A percentile compares a stretch with the other conserved stretches of the same genome.
phyloP scores from a whole-genome alignment of 148 eudicot species.

The Vaccinium darrowii region DNA sequence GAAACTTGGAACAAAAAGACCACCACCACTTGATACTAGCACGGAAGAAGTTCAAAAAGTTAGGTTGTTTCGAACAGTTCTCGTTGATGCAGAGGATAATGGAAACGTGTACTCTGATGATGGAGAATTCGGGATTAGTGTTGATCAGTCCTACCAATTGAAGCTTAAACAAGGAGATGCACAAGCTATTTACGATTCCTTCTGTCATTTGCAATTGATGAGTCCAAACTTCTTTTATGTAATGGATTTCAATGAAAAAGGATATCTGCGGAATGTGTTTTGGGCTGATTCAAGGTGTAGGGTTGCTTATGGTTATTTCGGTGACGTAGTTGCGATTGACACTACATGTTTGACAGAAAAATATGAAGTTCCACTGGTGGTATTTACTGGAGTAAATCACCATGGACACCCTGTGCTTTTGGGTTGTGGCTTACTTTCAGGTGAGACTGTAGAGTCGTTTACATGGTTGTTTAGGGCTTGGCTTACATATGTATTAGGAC shows the following conservation, averaged over 20 bases:
- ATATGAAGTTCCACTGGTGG: constrained; percentile 37
- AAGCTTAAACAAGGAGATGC: constrained; percentile 35
- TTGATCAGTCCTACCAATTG: constrained; percentile 24
- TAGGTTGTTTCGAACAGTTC: constrained; percentile 35
- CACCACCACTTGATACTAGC: constrained; percentile 15
- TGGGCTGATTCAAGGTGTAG: constrained; percentile 39
- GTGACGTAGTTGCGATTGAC: constrained; percentile 31
- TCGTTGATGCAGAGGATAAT: constrained; percentile 30
- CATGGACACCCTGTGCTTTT: constrained; percentile 34
- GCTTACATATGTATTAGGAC: constrained; percentile 42
- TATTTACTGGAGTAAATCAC: constrained; percentile 34
- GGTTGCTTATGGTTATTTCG: constrained; percentile 33
- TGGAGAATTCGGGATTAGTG: constrained; percentile 20
- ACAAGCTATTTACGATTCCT: constrained; percentile 23
- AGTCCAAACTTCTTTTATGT: constrained; percentile 35
- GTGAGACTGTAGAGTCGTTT: constrained; percentile 26
- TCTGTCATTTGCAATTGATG: constrained; percentile 26
- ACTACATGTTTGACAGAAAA: constrained; percentile 24
- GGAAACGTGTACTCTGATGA: constrained; percentile 20
- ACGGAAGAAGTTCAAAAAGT: constrained; percentile 27
- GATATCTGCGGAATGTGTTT: constrained; percentile 31
- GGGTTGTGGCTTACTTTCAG: constrained; percentile 35
- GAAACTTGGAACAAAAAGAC: constrained; percentile 26
- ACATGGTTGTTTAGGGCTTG: constrained; percentile 41
- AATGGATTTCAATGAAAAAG: constrained; percentile 38